Percentiles rank a stretch among this genome's conserved stretches.
Conservation (phyloP, 805 yeast genomes). For the Wickerhamiella allomyrinae region DNA sequence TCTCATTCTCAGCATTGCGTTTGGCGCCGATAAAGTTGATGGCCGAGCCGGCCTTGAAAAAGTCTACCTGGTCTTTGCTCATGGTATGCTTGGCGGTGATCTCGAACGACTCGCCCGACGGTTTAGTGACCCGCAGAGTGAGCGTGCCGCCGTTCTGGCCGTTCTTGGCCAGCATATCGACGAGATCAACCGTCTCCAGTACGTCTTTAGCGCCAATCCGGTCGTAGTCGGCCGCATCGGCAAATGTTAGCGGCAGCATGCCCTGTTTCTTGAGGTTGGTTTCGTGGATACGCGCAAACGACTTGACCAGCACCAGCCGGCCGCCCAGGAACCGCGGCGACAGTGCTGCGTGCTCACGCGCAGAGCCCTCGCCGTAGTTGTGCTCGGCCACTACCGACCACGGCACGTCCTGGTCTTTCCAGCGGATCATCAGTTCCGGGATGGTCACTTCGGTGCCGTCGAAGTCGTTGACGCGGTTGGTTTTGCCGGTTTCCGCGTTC, state of each 20-base stretch:
- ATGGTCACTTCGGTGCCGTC: slow-evolving; percentile 67
- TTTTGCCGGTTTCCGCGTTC: slow-evolving; percentile 93
- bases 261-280: slow-evolving; percentile 99
- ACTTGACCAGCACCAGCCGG: slow-evolving; percentile 70
- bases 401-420: slow-evolving; percentile 73
- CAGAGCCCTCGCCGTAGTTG: slow-evolving; percentile 98
- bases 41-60: slow-evolving; percentile 95
- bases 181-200: slow-evolving; percentile 57
- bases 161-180: slow-evolving; percentile 60
- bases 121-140: slow-evolving; percentile 56
- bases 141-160: slow-evolving; percentile 83
- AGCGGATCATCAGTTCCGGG: slow-evolving; percentile 93
- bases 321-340: slow-evolving; percentile 95
- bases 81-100: slow-evolving; percentile 83
- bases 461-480: slow-evolving; percentile 75
- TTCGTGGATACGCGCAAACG: slow-evolving; percentile 98
- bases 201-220: slow-evolving; percentile 61
- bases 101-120: slow-evolving; percentile 51
- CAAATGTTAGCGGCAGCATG: slow-evolving; percentile 90
- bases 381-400: slow-evolving; percentile 97
- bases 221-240: slow-evolving; percentile 79
- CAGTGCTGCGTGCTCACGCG: slow-evolving; percentile 97
- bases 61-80: slow-evolving; percentile 91
- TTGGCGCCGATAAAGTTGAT: slow-evolving; percentile 79
- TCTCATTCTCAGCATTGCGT: too few species aligned